phyloP scores from a whole-genome alignment of 306 rosid species.

The Sophora flavescens region DNA sequence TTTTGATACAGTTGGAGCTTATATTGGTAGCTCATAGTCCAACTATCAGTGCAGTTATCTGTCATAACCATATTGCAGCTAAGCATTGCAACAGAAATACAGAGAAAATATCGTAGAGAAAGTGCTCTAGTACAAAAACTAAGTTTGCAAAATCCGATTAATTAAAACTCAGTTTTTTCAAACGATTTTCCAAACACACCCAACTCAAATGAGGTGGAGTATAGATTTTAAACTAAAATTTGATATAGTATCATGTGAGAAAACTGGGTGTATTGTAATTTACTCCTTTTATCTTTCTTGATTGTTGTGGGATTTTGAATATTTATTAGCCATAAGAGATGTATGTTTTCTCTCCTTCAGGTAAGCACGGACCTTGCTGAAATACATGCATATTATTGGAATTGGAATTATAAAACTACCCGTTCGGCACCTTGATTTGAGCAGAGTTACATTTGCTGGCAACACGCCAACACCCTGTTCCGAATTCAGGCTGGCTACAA shows the following conservation, averaged over 20 bases:
- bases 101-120: no score
- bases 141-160: no score
- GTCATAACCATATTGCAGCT: no score
- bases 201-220: neutral
- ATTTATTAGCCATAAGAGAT: neutral
- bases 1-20: no score
- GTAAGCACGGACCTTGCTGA: constrained; percentile 39
- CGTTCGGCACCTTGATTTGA: constrained; percentile 38
- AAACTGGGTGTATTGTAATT: neutral
- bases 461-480: neutral
- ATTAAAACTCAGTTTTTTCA: no score
- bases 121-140: no score
- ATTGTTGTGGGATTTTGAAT: constrained; percentile 5
- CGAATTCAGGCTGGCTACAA: constrained; percentile 23
- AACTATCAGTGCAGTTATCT: no score
- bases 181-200: no score
- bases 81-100: no score
- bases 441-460: constrained; percentile 32
- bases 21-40: no score
- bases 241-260: neutral
- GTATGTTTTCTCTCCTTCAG: constrained; percentile 45
- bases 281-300: neutral
- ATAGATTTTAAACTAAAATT: neutral
- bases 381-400: constrained; percentile 8
- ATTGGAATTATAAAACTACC: constrained; percentile 30